A percentile compares a stretch with the other conserved stretches of the same genome.
phyloP scores from a whole-genome alignment of 176 grass and related monocot genomes.

The Oryza officinalis region DNA sequence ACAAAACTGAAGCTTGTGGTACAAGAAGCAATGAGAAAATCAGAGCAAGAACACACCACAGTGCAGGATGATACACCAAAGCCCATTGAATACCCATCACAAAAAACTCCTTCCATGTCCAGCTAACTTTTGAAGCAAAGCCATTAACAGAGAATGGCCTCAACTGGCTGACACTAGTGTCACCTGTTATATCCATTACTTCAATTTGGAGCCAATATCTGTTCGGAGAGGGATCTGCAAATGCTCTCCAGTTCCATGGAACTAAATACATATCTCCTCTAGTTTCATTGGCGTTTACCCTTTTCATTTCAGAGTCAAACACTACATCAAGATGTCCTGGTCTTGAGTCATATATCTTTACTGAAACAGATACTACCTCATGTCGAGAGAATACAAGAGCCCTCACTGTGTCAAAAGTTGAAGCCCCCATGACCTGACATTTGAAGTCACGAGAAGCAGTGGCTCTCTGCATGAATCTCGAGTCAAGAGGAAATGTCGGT shows the following conservation, averaged over 20 bases:
- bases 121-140: conserved; percentile 60
- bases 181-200: conserved; percentile 75
- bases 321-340: conserved; percentile 65
- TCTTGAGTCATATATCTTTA: conserved; percentile 81
- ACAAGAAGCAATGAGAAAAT: conserved; percentile 64
- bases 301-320: conserved; percentile 81
- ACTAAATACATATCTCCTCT: conserved; percentile 77
- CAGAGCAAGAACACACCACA: conserved; percentile 58
- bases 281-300: conserved; percentile 55
- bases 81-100: conserved; percentile 92
- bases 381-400: conserved; percentile 88
- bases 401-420: conserved; percentile 72
- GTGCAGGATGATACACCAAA: conserved; percentile 60
- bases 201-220: conserved; percentile 92
- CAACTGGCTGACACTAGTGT: conserved; percentile 57
- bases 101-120: conserved; percentile 90
- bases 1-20: conserved; percentile 47
- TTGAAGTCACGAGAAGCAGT: conserved; percentile 62
- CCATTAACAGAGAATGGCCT: conserved; percentile 91
- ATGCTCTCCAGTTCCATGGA: conserved; percentile 96
- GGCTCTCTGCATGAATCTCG: conserved; percentile 90
- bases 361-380: conserved; percentile 69
- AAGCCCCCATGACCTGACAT: conserved; percentile 53
- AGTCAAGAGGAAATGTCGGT: conserved; percentile 93
- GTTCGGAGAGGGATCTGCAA: conserved; percentile 71